Percentiles rank a stretch among this genome's conserved stretches.
Evolutionary conservation across 2,329 filamentous ascomycete genomes (phyloP).

Genomic region (Sporothrix variecibatus): DNA sequence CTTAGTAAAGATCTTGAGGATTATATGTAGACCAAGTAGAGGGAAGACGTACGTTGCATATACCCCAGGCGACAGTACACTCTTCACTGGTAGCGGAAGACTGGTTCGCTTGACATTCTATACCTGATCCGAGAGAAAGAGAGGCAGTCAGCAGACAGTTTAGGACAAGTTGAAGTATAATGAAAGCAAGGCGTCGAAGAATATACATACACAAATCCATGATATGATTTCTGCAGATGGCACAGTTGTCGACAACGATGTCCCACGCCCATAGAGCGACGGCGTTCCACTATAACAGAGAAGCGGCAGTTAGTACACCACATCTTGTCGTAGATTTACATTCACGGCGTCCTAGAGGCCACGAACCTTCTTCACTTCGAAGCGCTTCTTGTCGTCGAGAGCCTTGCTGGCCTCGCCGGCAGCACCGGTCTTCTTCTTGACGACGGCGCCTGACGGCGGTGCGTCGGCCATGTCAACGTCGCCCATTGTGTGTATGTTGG

Average conservation of each 20-base stretch:
- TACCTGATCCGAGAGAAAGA: constrained; percentile 57
- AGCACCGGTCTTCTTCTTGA: constrained; percentile 55
- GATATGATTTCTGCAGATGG: constrained; percentile 98
- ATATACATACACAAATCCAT: constrained; percentile 85
- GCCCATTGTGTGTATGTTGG: constrained; percentile 62
- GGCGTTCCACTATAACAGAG: constrained; percentile 79
- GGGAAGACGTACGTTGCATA: constrained; percentile 85
- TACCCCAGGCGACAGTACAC: constrained; percentile 98
- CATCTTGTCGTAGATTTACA: not conserved
- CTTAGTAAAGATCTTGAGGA: not conserved
- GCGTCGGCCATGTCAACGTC: constrained; percentile 97
- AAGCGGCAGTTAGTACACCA: not conserved
- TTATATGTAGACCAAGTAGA: not conserved
- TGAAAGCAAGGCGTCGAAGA: not conserved
- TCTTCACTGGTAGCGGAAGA: constrained; percentile 96
- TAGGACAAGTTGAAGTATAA: no score
- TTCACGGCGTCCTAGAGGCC: not conserved
- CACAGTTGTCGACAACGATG: constrained; percentile 98
- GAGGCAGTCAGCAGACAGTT: not conserved
- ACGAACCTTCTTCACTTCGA: constrained; percentile 95
- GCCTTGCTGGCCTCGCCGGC: constrained; percentile 49
- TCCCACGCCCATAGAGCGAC: constrained; percentile 99
- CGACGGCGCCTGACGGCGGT: constrained; percentile 53
- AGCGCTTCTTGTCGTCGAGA: constrained; percentile 79
- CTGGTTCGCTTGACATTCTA: constrained; percentile 98